These are phyloP conservation scores for Cordyceps farinosa DNA, from an alignment of 2,329 filamentous ascomycete species.

Conservation along the genomic window DNA sequence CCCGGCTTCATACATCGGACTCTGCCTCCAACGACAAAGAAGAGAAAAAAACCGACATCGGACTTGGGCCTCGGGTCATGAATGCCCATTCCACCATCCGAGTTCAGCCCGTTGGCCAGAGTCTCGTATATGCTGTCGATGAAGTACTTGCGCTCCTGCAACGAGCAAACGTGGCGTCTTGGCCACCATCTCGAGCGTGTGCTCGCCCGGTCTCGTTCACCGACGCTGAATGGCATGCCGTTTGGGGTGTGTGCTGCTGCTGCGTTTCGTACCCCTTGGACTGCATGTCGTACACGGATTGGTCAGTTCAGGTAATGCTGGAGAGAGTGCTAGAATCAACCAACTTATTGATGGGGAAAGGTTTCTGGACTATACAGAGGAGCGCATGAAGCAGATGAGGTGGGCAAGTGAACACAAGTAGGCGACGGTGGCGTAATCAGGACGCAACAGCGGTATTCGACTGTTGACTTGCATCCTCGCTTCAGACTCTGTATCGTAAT, in stretches of 20 bases:
- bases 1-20: no score
- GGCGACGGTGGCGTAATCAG: no score
- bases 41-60: no score
- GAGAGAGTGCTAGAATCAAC: constrained; percentile 3
- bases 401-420: not conserved
- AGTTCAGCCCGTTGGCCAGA: no score
- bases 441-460: not conserved
- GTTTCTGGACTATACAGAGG: constrained; percentile 10
- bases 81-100: no score
- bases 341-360: constrained; percentile 3
- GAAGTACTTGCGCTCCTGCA: no score
- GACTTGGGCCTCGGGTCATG: no score
- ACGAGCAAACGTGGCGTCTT: not conserved
- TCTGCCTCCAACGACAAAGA: no score
- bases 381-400: constrained; percentile 5
- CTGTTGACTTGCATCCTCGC: not conserved
- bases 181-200: not conserved
- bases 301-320: constrained; percentile 8
- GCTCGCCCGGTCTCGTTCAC: not conserved
- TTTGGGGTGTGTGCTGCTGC: not conserved
- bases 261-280: not conserved
- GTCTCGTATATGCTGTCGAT: no score
- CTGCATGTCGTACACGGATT: not conserved
- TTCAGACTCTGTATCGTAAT: not conserved
- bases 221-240: not conserved